Percentiles rank a stretch among this genome's conserved stretches.
These are phyloP conservation scores for Magnaporthiopsis rhizophila DNA, from an alignment of 2,329 filamentous ascomycete species.

Conservation along the genomic window DNA sequence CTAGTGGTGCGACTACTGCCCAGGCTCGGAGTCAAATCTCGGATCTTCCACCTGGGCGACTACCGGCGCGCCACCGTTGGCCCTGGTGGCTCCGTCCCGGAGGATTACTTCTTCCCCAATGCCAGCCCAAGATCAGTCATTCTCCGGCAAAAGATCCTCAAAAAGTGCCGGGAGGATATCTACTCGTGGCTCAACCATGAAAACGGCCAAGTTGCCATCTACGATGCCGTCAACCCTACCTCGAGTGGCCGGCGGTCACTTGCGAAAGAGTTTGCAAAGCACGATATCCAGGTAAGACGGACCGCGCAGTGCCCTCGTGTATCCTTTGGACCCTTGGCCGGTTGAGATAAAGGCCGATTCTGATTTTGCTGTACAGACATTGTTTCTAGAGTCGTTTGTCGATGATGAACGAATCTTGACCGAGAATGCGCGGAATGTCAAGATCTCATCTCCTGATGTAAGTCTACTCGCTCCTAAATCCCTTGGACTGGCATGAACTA, in stretches of 20 bases:
- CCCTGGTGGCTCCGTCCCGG: slow-evolving; percentile 78
- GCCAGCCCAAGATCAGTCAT: slow-evolving; percentile 89
- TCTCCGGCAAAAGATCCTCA: slow-evolving; percentile 90
- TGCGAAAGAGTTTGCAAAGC: slow-evolving; percentile 95
- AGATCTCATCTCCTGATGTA: slow-evolving; percentile 94
- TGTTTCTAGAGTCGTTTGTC: slow-evolving; percentile 95
- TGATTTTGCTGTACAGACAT: slow-evolving; percentile 47
- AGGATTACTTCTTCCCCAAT: slow-evolving; percentile 97
- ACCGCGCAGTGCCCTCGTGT: too few species aligned
- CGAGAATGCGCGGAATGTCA: slow-evolving; percentile 94
- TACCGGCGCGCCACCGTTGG: slow-evolving; percentile 82
- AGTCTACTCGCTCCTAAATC: slow-evolving; percentile 21
- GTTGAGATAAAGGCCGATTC: not conserved
- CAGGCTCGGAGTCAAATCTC: slow-evolving; percentile 92
- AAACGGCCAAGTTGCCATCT: slow-evolving; percentile 96
- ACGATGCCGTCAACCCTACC: slow-evolving; percentile 93
- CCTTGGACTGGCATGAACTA: not conserved
- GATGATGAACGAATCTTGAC: slow-evolving; percentile 89
- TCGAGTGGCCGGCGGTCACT: slow-evolving; percentile 73
- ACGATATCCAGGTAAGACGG: slow-evolving; percentile 70
- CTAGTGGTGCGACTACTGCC: not conserved
- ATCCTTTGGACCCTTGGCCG: not conserved
- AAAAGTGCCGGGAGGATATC: slow-evolving; percentile 95
- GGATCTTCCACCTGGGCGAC: slow-evolving; percentile 94
- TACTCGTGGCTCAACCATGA: slow-evolving; percentile 95